phyloP scores from a whole-genome alignment of 2,329 filamentous ascomycete species.

The Coleophoma cylindrospora region DNA sequence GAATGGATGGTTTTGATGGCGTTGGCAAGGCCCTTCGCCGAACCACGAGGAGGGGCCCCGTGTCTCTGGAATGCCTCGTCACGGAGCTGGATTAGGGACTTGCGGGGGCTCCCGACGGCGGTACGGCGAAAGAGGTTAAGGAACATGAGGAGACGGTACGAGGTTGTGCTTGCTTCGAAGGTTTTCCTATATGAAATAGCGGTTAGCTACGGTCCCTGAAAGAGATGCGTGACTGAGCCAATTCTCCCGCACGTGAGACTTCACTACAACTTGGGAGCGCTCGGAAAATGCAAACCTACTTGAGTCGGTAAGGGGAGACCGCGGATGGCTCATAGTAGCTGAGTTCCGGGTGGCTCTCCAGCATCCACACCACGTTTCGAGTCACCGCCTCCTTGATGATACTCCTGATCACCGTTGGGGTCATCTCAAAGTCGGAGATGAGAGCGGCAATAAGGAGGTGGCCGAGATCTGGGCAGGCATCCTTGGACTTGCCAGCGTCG shows the following conservation, averaged over 20 bases:
- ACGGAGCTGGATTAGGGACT: conserved; percentile 32
- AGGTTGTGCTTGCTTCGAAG: conserved; percentile 39
- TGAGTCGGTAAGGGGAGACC: conserved; percentile 39
- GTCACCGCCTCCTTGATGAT: conserved; percentile 44
- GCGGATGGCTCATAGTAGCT: conserved; percentile 36
- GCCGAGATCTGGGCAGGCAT: conserved; percentile 40
- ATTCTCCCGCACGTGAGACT: too few species aligned
- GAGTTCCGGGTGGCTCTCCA: conserved; percentile 39
- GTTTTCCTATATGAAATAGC: conserved; percentile 24
- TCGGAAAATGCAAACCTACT: conserved; percentile 1
- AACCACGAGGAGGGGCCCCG: conserved; percentile 37
- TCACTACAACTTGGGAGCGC: too few species aligned
- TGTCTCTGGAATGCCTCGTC: conserved; percentile 41
- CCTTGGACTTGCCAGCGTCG: conserved; percentile 28
- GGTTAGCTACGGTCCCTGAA: too few species aligned
- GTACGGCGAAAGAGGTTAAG: conserved; percentile 42
- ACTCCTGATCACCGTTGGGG: conserved; percentile 30
- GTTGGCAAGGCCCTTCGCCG: conserved; percentile 33
- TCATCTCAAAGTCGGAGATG: conserved; percentile 37
- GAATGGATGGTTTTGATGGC: conserved; percentile 37
- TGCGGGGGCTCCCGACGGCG: conserved; percentile 30
- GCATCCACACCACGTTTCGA: conserved; percentile 46
- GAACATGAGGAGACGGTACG: conserved; percentile 48
- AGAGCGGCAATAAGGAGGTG: conserved; percentile 41
- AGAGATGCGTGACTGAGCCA: too few species aligned